These are phyloP conservation scores for Heimioporus sp. DNA, from an alignment of 768 basidiomycete genomes.

Conservation along the genomic window DNA sequence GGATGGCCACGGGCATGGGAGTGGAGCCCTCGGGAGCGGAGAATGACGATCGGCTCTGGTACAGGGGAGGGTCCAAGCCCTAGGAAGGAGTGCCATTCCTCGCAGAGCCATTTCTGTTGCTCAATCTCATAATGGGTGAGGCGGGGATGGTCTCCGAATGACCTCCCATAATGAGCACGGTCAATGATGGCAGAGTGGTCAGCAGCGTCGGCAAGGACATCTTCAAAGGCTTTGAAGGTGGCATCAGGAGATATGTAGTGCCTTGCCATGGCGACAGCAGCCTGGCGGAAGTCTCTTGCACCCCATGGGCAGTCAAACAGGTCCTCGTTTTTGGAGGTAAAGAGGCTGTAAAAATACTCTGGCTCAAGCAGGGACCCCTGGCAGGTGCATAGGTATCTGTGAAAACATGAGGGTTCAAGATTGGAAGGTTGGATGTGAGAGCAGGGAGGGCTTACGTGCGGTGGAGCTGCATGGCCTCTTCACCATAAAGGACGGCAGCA, in stretches of 20 bases:
- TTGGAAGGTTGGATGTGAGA: no score
- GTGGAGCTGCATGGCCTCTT: neutral
- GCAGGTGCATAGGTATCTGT: no score
- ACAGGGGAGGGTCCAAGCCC: neutral
- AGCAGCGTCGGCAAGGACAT: no score
- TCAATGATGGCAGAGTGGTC: neutral
- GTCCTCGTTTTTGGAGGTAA: neutral
- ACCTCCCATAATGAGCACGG: neutral
- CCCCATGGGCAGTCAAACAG: neutral
- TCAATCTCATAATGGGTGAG: neutral
- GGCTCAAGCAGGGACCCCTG: no score
- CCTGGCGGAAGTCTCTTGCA: neutral
- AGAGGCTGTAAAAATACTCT: neutral
- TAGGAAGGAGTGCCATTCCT: neutral
- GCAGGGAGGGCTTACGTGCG: neutral
- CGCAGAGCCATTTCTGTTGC: neutral
- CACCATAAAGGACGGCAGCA: neutral
- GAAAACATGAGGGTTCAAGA: no score
- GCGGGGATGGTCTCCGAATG: neutral
- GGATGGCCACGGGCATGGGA: neutral
- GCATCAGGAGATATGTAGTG: neutral
- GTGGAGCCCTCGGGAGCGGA: neutral
- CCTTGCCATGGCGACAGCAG: neutral
- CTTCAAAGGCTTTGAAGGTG: no score
- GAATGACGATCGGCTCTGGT: neutral